Percentiles rank a stretch among this genome's conserved stretches.
phyloP scores from a whole-genome alignment of 1,139 yeast species.

The Candida sanyaensis region DNA sequence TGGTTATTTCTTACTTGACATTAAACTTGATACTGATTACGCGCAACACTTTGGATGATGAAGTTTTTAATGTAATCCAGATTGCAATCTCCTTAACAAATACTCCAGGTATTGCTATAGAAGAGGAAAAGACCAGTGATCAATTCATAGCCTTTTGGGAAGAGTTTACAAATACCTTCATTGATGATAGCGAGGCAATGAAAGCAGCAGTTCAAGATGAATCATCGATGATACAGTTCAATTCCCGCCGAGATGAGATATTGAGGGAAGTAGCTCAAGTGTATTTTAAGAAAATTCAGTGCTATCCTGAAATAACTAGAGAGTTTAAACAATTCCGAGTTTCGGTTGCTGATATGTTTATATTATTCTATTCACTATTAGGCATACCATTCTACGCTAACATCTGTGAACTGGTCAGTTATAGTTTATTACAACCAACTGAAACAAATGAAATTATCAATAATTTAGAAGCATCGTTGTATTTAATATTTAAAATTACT shows the following conservation, averaged over 20 bases:
- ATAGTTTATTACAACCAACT: conserved; percentile 16
- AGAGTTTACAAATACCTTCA: conserved; percentile 63
- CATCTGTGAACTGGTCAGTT: conserved; percentile 45
- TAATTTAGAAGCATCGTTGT: conserved; percentile 71
- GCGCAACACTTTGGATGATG: conserved; percentile 42
- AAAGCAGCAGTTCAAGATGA: conserved; percentile 26
- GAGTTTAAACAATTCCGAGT: conserved; percentile 70
- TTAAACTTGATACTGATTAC: conserved; percentile 53
- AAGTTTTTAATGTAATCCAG: conserved; percentile 42
- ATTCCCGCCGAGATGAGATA: conserved; percentile 32
- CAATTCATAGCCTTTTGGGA: conserved; percentile 81
- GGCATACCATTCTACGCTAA: conserved; percentile 56
- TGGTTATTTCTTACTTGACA: conserved; percentile 55
- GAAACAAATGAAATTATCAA: conserved; percentile 6
- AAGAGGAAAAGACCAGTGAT: conserved; percentile 68
- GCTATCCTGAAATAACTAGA: conserved; percentile 6
- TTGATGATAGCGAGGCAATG: conserved; percentile 55
- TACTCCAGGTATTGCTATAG: conserved; percentile 60
- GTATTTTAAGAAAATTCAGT: conserved; percentile 64
- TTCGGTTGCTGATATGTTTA: conserved; percentile 77
- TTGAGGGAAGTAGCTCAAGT: conserved; percentile 50
- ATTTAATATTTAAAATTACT: conserved; percentile 56
- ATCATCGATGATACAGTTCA: conserved; percentile 17
- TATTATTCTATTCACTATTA: conserved; percentile 64
- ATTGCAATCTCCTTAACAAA: conserved; percentile 60